Evolutionary conservation across 139 green algal genomes (phyloP), one percentile per base, ranked within the genome.

Genomic region (Micromonas pusilla): DNA sequence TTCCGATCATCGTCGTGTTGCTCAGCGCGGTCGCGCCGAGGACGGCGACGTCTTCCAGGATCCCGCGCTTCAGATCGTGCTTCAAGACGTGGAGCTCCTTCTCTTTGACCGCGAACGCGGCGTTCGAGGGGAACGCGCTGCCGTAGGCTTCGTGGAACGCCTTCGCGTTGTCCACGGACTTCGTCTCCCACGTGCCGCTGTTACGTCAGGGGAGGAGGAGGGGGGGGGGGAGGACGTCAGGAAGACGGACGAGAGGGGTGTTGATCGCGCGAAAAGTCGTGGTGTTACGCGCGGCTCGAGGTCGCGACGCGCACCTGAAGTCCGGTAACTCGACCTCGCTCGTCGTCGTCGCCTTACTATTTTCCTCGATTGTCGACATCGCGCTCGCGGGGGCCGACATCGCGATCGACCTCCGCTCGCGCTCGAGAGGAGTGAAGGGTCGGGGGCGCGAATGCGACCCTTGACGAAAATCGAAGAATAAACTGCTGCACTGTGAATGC

Each of bases 171-270:
- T 72, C 65, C 28, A 33, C 33, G 3, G 30, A 20, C 28, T 72
- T 21, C 30, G 65, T 72, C 30, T 72, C 65, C 65, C 65, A 72
- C 65, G 30, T 39, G n/a, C 65, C 65, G 28, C 65, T 72, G 65
- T 5, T 37, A 4, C 60, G 60, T 16, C 45, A 16, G 45, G 16
- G 9, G 45, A 57, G 9, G 45, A 16, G 45, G 45, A 57, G 45
- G 45, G 45, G 45, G 45, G 45, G 16, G 45, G 45, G 45, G 45
- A 9, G 45, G 45, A 57, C 45, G 45, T 57, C 45, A 57, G 45
- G 45, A 16, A 57, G 45, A 57, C 45, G 45, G 9, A 57, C 45
- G 45, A 57, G 9, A 57, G 9, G 9, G 45, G 9, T 16, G 16
- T 57, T 23, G 9, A 57, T 9, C 16, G 9, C 45, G 16, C 16